phyloP scores from a whole-genome alignment of 805 yeast species.

The Cyberlindnera euphorbiae region DNA sequence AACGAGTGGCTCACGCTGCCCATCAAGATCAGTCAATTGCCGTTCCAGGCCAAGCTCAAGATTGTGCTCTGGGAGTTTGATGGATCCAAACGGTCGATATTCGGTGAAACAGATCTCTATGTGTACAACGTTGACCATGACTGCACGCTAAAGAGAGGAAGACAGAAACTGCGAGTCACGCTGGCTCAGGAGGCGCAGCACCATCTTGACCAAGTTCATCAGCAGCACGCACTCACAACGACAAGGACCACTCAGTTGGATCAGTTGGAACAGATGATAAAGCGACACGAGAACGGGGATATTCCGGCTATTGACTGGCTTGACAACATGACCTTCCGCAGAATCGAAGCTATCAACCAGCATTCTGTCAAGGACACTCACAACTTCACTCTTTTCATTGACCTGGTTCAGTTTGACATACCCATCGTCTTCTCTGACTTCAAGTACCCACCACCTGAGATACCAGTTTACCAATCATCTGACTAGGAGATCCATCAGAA shows the following conservation, averaged over 20 bases:
- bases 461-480: slow-evolving; percentile 38
- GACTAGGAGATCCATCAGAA: slow-evolving; percentile 31
- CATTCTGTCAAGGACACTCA: slow-evolving; percentile 26
- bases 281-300: slow-evolving; percentile 66
- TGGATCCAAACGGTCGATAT: slow-evolving; percentile 44
- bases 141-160: slow-evolving; percentile 64
- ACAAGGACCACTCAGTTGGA: slow-evolving; percentile 35
- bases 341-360: slow-evolving; percentile 31
- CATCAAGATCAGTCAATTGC: slow-evolving; percentile 65
- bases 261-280: slow-evolving; percentile 47
- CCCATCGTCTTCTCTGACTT: slow-evolving; percentile 69
- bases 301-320: slow-evolving; percentile 63
- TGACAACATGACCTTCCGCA: slow-evolving; percentile 58
- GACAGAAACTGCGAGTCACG: slow-evolving; percentile 52
- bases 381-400: slow-evolving; percentile 40
- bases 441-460: slow-evolving; percentile 33
- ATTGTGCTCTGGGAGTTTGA: slow-evolving; percentile 67
- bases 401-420: slow-evolving; percentile 60
- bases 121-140: slow-evolving; percentile 54
- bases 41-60: slow-evolving; percentile 52
- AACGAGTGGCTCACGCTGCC: slow-evolving; percentile 73
- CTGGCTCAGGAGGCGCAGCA: slow-evolving; percentile 27
- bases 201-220: too few species aligned
- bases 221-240: slow-evolving; percentile 1
- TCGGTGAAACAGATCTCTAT: slow-evolving; percentile 56